Conservation (phyloP, 2,329 filamentous ascomycete species). For the Aspergillus amoenus region DNA sequence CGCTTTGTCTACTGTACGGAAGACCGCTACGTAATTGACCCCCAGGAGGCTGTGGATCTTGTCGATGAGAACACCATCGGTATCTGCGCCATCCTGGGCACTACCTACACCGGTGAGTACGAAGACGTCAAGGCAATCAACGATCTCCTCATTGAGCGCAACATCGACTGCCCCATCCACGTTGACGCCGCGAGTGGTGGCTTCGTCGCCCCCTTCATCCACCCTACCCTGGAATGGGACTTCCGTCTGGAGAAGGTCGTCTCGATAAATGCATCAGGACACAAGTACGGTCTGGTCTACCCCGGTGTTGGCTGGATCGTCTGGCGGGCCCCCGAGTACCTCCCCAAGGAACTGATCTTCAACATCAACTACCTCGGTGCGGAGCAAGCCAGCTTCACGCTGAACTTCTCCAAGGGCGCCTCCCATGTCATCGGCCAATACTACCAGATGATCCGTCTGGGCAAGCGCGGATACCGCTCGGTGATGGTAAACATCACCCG, state of each 20-base stretch:
- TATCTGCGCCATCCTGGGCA: slow-evolving; percentile 87
- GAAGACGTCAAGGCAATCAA: slow-evolving; percentile 93
- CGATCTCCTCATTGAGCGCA: slow-evolving; percentile 73
- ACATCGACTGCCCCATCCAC: slow-evolving; percentile 82
- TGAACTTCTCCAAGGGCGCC: slow-evolving; percentile 96
- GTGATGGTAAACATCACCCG: slow-evolving; percentile 95
- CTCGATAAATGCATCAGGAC: slow-evolving; percentile 90
- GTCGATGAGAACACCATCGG: slow-evolving; percentile 77
- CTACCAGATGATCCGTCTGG: slow-evolving; percentile 93
- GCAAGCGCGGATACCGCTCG: slow-evolving; percentile 84
- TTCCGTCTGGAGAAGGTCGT: slow-evolving; percentile 86
- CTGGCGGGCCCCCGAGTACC: slow-evolving; percentile 78
- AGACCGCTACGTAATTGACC: slow-evolving; percentile 63
- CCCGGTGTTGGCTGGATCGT: slow-evolving; percentile 93
- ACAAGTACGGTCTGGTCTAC: slow-evolving; percentile 81
- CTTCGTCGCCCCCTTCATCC: slow-evolving; percentile 89
- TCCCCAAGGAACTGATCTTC: slow-evolving; percentile 91
- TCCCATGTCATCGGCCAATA: slow-evolving; percentile 96
- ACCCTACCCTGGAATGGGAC: slow-evolving; percentile 83
- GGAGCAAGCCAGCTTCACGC: slow-evolving; percentile 90
- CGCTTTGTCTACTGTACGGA: slow-evolving; percentile 68
- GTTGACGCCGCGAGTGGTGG: slow-evolving; percentile 91
- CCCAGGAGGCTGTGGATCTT: slow-evolving; percentile 60
- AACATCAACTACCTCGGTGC: slow-evolving; percentile 99
- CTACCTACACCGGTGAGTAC: slow-evolving; percentile 94